Conservation (phyloP, 352 stramenopile genomes). For the Globisporangium mamillatum region DNA sequence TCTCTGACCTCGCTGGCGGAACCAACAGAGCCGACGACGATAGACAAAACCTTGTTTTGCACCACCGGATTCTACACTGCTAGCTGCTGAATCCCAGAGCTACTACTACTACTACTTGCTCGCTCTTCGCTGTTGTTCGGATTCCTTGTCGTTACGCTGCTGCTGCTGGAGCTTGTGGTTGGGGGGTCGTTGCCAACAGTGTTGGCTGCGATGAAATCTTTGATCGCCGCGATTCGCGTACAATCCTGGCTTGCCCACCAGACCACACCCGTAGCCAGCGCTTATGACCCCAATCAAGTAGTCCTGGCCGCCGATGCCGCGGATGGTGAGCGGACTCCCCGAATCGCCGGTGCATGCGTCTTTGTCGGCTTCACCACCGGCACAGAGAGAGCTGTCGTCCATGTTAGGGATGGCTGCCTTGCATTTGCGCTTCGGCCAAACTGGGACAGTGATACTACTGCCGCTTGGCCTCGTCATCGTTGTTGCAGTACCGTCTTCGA, state of each 20-base stretch:
- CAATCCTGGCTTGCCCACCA: background rate
- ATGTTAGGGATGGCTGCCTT: background rate
- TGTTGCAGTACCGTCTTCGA: constrained; percentile 10
- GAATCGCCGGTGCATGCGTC: constrained; percentile 5
- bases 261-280: constrained; percentile 6
- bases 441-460: constrained; percentile 15
- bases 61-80: background rate
- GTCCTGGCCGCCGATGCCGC: background rate
- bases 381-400: constrained; percentile 7
- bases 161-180: background rate
- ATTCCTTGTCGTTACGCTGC: background rate
- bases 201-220: constrained; percentile 11
- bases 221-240: background rate
- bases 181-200: background rate
- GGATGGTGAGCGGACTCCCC: constrained; percentile 9
- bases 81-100: background rate
- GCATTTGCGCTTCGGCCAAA: constrained; percentile 7
- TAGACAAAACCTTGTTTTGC: background rate
- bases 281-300: constrained; percentile 1
- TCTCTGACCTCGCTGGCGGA: constrained; percentile 9
- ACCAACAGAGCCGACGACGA: background rate
- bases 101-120: background rate
- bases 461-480: constrained; percentile 19
- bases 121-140: background rate
- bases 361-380: background rate